Percentiles rank a stretch among this genome's conserved stretches.
These are phyloP conservation scores for Hypoxylon trugodes DNA, from an alignment of 495 filamentous ascomycete species.

Conservation along the genomic window DNA sequence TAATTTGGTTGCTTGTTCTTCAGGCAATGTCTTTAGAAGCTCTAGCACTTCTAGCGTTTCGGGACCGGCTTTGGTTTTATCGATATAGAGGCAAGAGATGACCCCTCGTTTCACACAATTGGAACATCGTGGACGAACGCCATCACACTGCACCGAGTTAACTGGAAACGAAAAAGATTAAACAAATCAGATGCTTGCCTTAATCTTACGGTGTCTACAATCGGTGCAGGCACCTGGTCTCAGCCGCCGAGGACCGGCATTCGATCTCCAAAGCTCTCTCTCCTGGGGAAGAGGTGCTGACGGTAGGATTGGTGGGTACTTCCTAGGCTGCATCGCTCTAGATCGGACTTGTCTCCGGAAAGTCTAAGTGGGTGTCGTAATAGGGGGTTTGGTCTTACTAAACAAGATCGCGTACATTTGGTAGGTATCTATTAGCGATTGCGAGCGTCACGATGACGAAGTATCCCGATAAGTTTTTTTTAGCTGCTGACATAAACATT, in stretches of 20 bases:
- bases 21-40: slow-evolving; percentile 15
- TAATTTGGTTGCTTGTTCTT: neutral
- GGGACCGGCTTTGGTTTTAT: slow-evolving; percentile 12
- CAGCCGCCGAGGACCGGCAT: neutral
- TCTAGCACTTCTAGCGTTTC: slow-evolving; percentile 23
- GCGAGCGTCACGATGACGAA: too few relatives aligned
- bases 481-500: too few relatives aligned
- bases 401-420: too few relatives aligned
- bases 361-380: too few relatives aligned
- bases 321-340: slow-evolving; percentile 6
- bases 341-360: too few relatives aligned
- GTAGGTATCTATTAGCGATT: too few relatives aligned
- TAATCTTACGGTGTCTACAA: slow-evolving; percentile 21
- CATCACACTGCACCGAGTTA: slow-evolving; percentile 17
- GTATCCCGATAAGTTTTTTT: too few relatives aligned
- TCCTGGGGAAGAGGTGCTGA: slow-evolving; percentile 2
- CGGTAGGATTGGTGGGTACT: slow-evolving; percentile 23
- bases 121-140: slow-evolving; percentile 3
- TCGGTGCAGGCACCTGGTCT: slow-evolving; percentile 15
- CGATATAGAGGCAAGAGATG: slow-evolving; percentile 7
- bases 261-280: neutral
- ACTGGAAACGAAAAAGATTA: neutral
- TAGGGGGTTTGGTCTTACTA: too few relatives aligned
- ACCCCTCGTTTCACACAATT: slow-evolving; percentile 8
- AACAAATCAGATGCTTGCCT: slow-evolving; percentile 2